A percentile compares a stretch with the other conserved stretches of the same genome.
Evolutionary conservation across 2,329 filamentous ascomycete genomes (phyloP).

Genomic region (Pseudophaeomoniella oleicola): DNA sequence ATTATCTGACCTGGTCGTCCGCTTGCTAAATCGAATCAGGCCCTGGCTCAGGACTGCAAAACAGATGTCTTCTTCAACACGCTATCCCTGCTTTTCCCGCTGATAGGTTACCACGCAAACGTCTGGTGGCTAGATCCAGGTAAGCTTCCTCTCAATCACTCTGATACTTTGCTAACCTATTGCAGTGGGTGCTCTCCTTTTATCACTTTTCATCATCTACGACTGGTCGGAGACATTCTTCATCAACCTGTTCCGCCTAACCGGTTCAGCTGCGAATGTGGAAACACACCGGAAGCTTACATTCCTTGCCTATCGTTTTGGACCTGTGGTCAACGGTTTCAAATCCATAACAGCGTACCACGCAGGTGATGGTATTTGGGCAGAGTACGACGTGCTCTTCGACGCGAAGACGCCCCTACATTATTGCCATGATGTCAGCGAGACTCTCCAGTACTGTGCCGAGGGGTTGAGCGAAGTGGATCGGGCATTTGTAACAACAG

Average conservation of each 20-base stretch:
- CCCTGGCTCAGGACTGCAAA: conserved; percentile 37
- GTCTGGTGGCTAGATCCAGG: conserved; percentile 53
- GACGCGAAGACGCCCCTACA: conserved; percentile 37
- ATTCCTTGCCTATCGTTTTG: conserved; percentile 44
- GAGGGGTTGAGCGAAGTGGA: conserved; percentile 40
- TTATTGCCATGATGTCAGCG: conserved; percentile 43
- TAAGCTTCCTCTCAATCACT: background rate
- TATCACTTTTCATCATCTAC: conserved; percentile 54
- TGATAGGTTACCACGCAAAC: conserved; percentile 42
- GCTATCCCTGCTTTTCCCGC: conserved; percentile 45
- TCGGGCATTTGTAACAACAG: conserved; percentile 35
- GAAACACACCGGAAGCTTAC: conserved; percentile 41
- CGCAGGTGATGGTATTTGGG: conserved; percentile 48
- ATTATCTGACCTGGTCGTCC: conserved; percentile 8
- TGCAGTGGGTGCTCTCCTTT: conserved; percentile 40
- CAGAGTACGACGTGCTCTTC: conserved; percentile 46
- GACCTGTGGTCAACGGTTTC: conserved; percentile 37
- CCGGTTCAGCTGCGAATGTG: conserved; percentile 40
- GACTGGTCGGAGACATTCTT: conserved; percentile 52
- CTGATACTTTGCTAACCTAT: conserved; percentile 11
- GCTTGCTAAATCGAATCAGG: no score
- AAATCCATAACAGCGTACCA: conserved; percentile 45
- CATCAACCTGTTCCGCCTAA: conserved; percentile 43
- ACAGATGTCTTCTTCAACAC: conserved; percentile 52
- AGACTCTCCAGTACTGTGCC: conserved; percentile 48